Evolutionary conservation across 2,329 filamentous ascomycete species (phyloP).

Genomic region (Microascus cirrosus): DNA sequence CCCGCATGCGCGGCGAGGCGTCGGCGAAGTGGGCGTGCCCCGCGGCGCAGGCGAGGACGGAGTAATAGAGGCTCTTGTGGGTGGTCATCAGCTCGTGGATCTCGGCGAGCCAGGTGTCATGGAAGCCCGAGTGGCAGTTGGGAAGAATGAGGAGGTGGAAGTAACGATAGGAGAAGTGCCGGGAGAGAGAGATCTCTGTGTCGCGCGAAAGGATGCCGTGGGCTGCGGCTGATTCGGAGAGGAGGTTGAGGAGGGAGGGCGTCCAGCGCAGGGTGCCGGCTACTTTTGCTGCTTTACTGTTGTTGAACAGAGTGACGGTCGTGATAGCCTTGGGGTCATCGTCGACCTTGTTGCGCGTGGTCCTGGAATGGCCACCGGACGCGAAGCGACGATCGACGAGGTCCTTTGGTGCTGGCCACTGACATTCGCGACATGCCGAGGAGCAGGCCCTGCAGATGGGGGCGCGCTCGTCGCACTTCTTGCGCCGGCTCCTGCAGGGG

Average conservation of each 20-base stretch:
- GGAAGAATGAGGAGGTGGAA: constrained; percentile 14
- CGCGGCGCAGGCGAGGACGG: constrained; percentile 16
- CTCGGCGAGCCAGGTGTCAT: constrained; percentile 16
- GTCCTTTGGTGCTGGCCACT: constrained; percentile 5
- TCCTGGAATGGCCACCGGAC: constrained; percentile 1
- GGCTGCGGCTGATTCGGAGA: constrained; percentile 1
- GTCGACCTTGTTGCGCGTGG: neutral
- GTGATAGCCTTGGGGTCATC: no score
- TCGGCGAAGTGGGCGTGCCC: constrained; percentile 13
- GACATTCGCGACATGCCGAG: constrained; percentile 1
- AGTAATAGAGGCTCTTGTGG: constrained; percentile 16
- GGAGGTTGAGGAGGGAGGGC: neutral
- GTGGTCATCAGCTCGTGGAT: constrained; percentile 15
- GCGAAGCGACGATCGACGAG: constrained; percentile 6
- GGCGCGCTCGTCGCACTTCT: constrained; percentile 5
- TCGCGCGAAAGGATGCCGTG: constrained; percentile 7
- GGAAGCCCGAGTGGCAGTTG: constrained; percentile 16
- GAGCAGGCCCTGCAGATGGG: constrained; percentile 3
- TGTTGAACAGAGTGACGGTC: neutral
- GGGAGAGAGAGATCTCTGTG: constrained; percentile 8
- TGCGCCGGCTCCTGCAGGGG: constrained; percentile 6
- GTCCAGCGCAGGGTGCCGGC: neutral
- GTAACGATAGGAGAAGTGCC: constrained; percentile 12
- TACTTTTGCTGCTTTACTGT: neutral
- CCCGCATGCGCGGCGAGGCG: constrained; percentile 8